Evolutionary conservation across 352 stramenopile genomes (phyloP), one percentile per base, ranked within the genome.

Genomic region (Pythium aphanidermatum): DNA sequence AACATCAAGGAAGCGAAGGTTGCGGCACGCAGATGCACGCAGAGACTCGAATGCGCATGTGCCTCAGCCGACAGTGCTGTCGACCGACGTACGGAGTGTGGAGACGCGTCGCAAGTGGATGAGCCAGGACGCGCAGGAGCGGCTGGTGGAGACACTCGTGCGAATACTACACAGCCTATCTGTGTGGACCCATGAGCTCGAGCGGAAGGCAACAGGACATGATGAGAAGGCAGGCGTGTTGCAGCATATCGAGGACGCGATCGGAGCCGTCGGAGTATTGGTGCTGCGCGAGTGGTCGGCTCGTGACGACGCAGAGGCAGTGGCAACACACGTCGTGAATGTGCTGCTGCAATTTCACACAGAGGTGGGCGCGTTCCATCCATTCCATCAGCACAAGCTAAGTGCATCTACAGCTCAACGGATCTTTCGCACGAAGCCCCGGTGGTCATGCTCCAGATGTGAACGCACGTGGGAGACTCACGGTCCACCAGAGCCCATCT

Each of bases 301-400:
- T 17, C 24, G 46, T 38, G 17, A 36, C 6, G 42, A 46, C 13
- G 37, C 2, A 12, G 42, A 44, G 16, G 26, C 27, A 25, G 10
- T 26, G 27, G 35, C 41, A 5, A 31, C 39, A 10, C 11, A 53
- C 11, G 17, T 65, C 23, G 46, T 60, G 12, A 57, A 56, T 30
- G 26, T 65, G 36, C 45, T 65, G 57, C 45, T 65, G 8, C 57
- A 65, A 42, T 46, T 56, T 14, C n/a, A 39, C 30, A 11, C 31
- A 2, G 23, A 47, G n/a, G 46, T 65, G 25, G 57, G 57, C 12
- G 35, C 57, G 19, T 60, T 65, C 46, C 57, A 65, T 32, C 21
- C 50, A 20, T 65, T 65, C 46, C 57, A 65, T 32, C 33, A 28
- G 7, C 57, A 65, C 46, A 65, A 65, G 27, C 51, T 65, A 12